Base-by-base conservation (phyloP, 495 filamentous ascomycete species). In the Podospora didyma region DNA sequence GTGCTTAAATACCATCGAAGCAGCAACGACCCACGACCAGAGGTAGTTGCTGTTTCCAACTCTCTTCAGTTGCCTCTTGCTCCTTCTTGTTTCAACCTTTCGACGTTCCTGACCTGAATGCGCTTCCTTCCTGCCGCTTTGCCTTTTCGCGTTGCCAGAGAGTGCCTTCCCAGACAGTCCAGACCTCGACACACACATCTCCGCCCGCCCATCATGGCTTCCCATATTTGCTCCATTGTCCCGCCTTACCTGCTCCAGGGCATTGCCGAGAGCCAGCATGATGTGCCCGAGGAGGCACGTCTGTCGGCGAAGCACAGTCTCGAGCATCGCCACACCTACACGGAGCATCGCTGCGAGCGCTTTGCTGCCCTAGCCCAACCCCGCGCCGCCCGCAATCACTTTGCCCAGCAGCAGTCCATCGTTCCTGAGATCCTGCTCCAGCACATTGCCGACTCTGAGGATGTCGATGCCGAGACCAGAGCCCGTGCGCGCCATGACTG, bases 211-310 rank as follows among this genome's bases (percentile, higher is more conserved):
- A 42, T 42, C 39, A 64, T 60, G 57, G 11, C 54, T 20, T 42
- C 50, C 53, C 46, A 67, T 26, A 59, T 72, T 46, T 73, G 73
- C 58, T 65, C 53, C 37, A 66, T 73, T 31, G 69, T 73, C 20
- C 73, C 73, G 4, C 71, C 73, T 2, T 70, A 75, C 52, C 62
- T 75, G 22, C 69, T 75, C 23, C 53, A 46, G 49, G 65, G 69
- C 54, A 69, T 75, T 46, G 65, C 65, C 28, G 64, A 69, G 3
- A 68, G 64, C 48, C 39, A 9, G n/a, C 14, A 62, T 34, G 45
- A 59, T 46, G 68, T 66, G 26, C 55, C 59, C 44, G 65, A 69
- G 2, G 54, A 54, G 6, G 44, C 53, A 34, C 64, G 68, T 23
- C 54, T 59, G 23, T 59, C 61, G 9, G 70, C 71, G 28, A 65